phyloP scores from a whole-genome alignment of 2,329 filamentous ascomycete genomes.

The Aspergillus cejpii region DNA sequence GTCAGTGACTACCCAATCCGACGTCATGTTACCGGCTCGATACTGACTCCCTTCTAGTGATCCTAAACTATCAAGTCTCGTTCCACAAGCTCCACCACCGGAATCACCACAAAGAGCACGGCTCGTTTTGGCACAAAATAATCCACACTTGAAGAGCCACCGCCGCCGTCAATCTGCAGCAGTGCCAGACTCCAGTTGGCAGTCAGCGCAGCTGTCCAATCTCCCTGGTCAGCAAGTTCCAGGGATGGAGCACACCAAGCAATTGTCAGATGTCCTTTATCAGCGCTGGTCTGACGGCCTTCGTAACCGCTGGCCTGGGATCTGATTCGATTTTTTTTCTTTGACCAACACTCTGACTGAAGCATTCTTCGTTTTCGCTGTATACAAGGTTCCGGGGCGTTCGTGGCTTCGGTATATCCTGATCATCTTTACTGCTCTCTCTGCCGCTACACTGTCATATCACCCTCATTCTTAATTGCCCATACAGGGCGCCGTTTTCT shows the following conservation, averaged over 20 bases:
- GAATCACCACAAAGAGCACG: conserved; percentile 51
- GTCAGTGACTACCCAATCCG: conserved; percentile 19
- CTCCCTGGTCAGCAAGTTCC: conserved; percentile 54
- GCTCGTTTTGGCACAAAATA: conserved; percentile 70
- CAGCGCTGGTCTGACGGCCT: conserved; percentile 82
- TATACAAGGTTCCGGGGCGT: conserved; percentile 27
- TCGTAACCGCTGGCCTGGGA: conserved; percentile 58
- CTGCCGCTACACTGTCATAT: conserved; percentile 6
- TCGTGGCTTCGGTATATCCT: conserved; percentile 16
- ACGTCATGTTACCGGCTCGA: background rate
- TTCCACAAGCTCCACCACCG: conserved; percentile 33
- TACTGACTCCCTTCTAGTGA: conserved; percentile 23
- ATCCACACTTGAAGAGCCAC: conserved; percentile 77
- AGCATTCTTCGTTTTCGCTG: conserved; percentile 20
- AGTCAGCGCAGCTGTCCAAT: conserved; percentile 36
- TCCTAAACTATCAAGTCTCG: conserved; percentile 34
- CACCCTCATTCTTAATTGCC: conserved; percentile 4
- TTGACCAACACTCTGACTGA: background rate
- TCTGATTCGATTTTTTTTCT: conserved; percentile 11
- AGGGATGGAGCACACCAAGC: conserved; percentile 87
- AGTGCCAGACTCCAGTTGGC: conserved; percentile 31
- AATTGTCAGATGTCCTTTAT: conserved; percentile 86
- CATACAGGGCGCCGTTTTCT: background rate
- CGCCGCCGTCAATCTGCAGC: conserved; percentile 55
- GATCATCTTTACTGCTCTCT: conserved; percentile 11